phyloP scores from a whole-genome alignment of 2,329 filamentous ascomycete species.

The Monilinia polystroma region DNA sequence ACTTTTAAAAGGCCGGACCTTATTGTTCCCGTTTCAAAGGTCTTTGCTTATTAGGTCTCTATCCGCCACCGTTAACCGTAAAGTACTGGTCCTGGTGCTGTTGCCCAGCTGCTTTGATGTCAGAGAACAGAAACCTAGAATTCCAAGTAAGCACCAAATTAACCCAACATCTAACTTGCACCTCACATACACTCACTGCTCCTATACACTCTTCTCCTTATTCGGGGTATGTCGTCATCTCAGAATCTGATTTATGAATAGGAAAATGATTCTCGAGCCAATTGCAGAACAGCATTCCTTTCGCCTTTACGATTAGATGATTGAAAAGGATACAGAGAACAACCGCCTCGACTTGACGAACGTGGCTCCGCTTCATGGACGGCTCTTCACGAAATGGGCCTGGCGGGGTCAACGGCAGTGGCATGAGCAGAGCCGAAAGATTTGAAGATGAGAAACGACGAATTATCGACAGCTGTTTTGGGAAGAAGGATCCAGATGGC shows the following conservation, averaged over 20 bases:
- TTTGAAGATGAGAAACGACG: constrained; percentile 97
- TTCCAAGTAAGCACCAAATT: constrained; percentile 16
- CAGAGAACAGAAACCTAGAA: constrained; percentile 13
- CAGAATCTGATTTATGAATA: constrained; percentile 3
- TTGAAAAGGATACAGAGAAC: constrained; percentile 20
- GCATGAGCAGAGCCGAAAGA: constrained; percentile 61
- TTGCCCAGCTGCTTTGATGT: constrained; percentile 5
- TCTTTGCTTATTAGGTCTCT: constrained; percentile 18
- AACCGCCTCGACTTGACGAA: constrained; percentile 26
- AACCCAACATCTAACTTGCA: constrained; percentile 16
- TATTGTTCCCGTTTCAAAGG: constrained; percentile 7
- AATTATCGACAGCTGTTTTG: constrained; percentile 93
- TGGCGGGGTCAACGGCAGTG: constrained; percentile 37
- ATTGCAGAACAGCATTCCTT: constrained; percentile 8
- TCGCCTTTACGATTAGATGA: constrained; percentile 19
- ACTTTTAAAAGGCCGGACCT: constrained; percentile 1
- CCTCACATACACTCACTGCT: not conserved
- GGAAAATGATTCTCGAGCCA: constrained; percentile 17
- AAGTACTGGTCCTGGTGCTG: not conserved
- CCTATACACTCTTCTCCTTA: not conserved
- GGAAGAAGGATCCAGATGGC: constrained; percentile 83
- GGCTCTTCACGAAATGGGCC: constrained; percentile 39
- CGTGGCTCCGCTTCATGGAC: constrained; percentile 41
- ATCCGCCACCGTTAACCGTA: constrained; percentile 19
- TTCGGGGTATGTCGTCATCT: not conserved